phyloP scores from a whole-genome alignment of 805 yeast species.

The Metschnikowia orientalis region DNA sequence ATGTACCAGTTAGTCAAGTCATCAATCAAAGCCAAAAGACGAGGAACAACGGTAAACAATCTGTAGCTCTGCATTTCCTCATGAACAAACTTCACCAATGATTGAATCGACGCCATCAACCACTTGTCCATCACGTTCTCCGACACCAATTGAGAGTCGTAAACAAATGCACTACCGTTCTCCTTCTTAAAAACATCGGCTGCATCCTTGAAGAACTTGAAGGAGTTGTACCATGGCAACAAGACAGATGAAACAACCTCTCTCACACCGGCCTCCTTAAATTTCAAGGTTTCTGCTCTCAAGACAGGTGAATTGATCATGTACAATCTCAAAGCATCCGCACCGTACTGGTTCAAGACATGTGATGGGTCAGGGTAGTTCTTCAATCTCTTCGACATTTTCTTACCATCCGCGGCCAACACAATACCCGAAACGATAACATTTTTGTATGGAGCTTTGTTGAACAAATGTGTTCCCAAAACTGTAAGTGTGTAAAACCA shows the following conservation, averaged over 20 bases:
- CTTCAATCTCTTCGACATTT: slow-evolving; percentile 97
- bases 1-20: slow-evolving; percentile 98
- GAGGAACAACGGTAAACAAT: slow-evolving; percentile 94
- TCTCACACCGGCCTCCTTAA: slow-evolving; percentile 98
- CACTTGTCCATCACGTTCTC: slow-evolving; percentile 96
- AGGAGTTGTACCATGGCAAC: slow-evolving; percentile 98
- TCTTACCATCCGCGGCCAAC: slow-evolving; percentile 96
- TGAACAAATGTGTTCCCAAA: slow-evolving; percentile 90
- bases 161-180: slow-evolving; percentile 64
- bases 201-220: slow-evolving; percentile 93
- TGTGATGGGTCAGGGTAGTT: slow-evolving; percentile 93
- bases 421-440: slow-evolving; percentile 96
- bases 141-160: slow-evolving; percentile 59
- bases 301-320: slow-evolving; percentile 96
- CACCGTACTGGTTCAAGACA: slow-evolving; percentile 86
- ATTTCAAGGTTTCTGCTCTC: slow-evolving; percentile 93
- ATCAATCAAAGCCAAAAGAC: slow-evolving; percentile 81
- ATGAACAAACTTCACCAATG: slow-evolving; percentile 81
- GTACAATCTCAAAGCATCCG: slow-evolving; percentile 94
- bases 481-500: slow-evolving; percentile 98
- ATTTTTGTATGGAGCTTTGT: slow-evolving; percentile 88
- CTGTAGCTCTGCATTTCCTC: slow-evolving; percentile 86
- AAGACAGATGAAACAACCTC: slow-evolving; percentile 95
- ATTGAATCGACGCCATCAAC: slow-evolving; percentile 94
- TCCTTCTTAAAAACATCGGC: slow-evolving; percentile 79